Evolutionary conservation across 768 basidiomycete genomes (phyloP).

Genomic region (Xerocomellus chrysenteron): DNA sequence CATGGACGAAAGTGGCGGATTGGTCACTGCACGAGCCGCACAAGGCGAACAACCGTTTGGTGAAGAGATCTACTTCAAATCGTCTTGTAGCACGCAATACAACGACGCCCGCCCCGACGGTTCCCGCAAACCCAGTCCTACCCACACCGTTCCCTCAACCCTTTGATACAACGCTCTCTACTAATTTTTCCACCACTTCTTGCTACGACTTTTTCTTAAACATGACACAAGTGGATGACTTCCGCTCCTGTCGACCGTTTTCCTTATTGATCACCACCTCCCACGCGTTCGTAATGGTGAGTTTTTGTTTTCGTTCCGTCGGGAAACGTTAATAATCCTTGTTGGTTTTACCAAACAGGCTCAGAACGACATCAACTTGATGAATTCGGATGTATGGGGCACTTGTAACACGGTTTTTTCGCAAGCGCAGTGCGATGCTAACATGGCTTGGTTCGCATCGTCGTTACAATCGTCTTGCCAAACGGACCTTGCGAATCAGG

Average conservation of each 20-base stretch:
- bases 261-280: slow-evolving; percentile 63
- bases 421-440: slow-evolving; percentile 53
- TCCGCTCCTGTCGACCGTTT: slow-evolving; percentile 76
- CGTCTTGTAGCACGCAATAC: slow-evolving; percentile 3
- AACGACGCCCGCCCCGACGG: slow-evolving; percentile 23
- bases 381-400: slow-evolving; percentile 75
- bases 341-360: slow-evolving; percentile 44
- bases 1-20: slow-evolving; percentile 28
- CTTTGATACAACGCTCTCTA: slow-evolving; percentile 59
- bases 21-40: slow-evolving; percentile 48
- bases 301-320: neutral
- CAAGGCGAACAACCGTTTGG: slow-evolving; percentile 11
- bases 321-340: neutral
- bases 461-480: slow-evolving; percentile 51
- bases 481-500: slow-evolving; percentile 51
- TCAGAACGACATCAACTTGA: slow-evolving; percentile 55
- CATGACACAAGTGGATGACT: slow-evolving; percentile 62
- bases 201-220: slow-evolving; percentile 75
- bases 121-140: slow-evolving; percentile 42
- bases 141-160: slow-evolving; percentile 80
- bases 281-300: slow-evolving; percentile 54
- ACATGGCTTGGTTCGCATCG: slow-evolving; percentile 65
- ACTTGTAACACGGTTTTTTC: slow-evolving; percentile 65
- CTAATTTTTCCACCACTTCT: slow-evolving; percentile 62
- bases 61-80: slow-evolving; percentile 10